Evolutionary conservation across 345 rosid species (phyloP).

Genomic region (Eutrema japonicum): DNA sequence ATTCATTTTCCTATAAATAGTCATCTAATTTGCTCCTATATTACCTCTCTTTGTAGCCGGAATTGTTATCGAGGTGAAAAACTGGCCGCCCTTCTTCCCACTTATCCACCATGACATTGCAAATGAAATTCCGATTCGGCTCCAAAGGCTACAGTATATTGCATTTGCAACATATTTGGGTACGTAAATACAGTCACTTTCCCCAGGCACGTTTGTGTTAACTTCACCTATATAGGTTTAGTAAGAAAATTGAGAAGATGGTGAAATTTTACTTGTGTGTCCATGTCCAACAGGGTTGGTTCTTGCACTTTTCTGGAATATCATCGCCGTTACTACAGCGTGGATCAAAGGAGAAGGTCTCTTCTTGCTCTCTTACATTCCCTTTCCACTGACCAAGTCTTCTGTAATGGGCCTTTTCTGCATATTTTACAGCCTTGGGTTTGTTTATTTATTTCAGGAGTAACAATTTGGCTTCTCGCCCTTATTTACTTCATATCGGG

Average conservation of each 20-base stretch:
- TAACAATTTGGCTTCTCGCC: constrained; percentile 92
- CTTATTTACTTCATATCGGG: constrained; percentile 88
- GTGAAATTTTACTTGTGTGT: neutral
- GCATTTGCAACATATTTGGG: constrained; percentile 81
- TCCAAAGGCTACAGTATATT: constrained; percentile 76
- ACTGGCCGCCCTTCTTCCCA: constrained; percentile 88
- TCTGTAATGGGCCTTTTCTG: constrained; percentile 13
- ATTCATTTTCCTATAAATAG: constrained; percentile 2
- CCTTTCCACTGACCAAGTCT: neutral
- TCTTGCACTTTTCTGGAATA: constrained; percentile 84
- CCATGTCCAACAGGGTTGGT: constrained; percentile 65
- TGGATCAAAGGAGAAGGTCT: constrained; percentile 90
- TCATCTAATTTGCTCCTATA: neutral
- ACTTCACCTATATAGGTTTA: constrained; percentile 7
- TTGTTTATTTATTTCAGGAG: constrained; percentile 50
- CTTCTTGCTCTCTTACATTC: constrained; percentile 25
- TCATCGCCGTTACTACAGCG: constrained; percentile 79
- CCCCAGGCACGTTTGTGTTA: neutral
- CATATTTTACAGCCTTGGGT: constrained; percentile 1
- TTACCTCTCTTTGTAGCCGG: constrained; percentile 57
- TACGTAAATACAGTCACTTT: constrained; percentile 36
- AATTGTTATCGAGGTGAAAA: constrained; percentile 71
- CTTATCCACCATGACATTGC: constrained; percentile 88
- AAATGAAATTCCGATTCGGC: constrained; percentile 77
- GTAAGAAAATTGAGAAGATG: neutral